Evolutionary conservation across 2,329 filamentous ascomycete species (phyloP), one percentile per base, ranked within the genome.

Genomic region (Periglandula ipomoeae): DNA sequence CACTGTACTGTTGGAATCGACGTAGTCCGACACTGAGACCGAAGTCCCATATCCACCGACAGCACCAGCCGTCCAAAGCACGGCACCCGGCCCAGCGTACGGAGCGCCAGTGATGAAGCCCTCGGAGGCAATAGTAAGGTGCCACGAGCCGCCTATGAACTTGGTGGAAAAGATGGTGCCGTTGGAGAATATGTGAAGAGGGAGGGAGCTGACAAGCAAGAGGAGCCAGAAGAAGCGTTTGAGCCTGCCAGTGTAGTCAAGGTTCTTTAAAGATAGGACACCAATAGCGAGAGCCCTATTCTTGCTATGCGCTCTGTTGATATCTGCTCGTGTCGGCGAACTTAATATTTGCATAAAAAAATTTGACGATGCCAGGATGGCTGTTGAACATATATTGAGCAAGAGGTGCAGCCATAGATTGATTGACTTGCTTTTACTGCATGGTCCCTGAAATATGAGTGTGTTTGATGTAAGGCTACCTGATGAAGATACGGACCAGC

Each of bases 261-360:
- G 15, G 30, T 32, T 32, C 30, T 15, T 32, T 15, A 32, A 8
- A 8, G 30, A 32, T 15, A 15, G 15, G 81, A 76, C 0, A 73
- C 73, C 13, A 53, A 39, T 39, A 17, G 37, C 10, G n/a, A 39
- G 37, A 20, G n/a, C 37, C 19, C 19, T 17, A 17, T 54, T 42
- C n/a, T 39, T 15, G 11, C 37, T 15, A 20, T 39, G 37, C 19
- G 37, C 37, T 20, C 19, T 20, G n/a, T 79, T 70, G 10, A 79
- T 57, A 37, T 79, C 73, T 8, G 56, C 50, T 20, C 76, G 61
- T 1, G 71, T 77, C 0, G 76, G 76, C 1, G 74, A 67, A 13
- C 61, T 68, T 11, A 80, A 58, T 19, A 70, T 64, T 51, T 79
- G 76, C 71, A 77, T 76, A 48, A 65, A 69, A 51, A 73, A 76